These are phyloP conservation scores for Firmiana major DNA, from an alignment of 345 rosid species.

Conservation along the genomic window DNA sequence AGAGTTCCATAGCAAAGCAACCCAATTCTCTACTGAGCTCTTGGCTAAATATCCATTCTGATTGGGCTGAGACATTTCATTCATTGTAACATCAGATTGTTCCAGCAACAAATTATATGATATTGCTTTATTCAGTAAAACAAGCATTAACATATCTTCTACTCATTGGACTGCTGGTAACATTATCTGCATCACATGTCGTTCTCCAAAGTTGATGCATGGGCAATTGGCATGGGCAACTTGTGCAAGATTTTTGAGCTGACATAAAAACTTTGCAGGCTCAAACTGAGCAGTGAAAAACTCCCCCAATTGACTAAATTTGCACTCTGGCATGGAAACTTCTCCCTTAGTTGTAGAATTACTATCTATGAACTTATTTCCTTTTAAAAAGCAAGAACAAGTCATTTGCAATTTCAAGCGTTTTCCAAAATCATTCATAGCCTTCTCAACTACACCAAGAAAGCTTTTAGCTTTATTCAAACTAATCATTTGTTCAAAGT, in stretches of 20 bases:
- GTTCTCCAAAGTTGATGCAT: constrained; percentile 35
- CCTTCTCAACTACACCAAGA: constrained; percentile 59
- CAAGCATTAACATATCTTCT: constrained; percentile 12
- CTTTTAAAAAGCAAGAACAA: constrained; percentile 45
- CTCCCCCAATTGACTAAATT: constrained; percentile 30
- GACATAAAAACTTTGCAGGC: constrained; percentile 46
- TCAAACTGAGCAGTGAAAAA: constrained; percentile 42
- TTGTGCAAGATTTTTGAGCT: constrained; percentile 51
- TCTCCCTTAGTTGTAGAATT: constrained; percentile 10
- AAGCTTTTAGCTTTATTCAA: constrained; percentile 46
- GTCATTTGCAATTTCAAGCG: constrained; percentile 51
- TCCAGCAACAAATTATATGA: constrained; percentile 1
- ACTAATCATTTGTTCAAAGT: constrained; percentile 43
- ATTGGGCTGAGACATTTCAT: constrained; percentile 9
- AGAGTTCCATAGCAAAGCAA: constrained; percentile 8
- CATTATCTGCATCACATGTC: constrained; percentile 23
- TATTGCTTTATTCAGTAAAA: background rate
- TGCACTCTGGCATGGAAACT: constrained; percentile 3
- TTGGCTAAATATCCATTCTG: constrained; percentile 20
- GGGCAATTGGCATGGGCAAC: constrained; percentile 44
- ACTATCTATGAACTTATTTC: constrained; percentile 16
- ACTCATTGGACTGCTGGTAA: constrained; percentile 3
- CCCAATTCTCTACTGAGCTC: constrained; percentile 9
- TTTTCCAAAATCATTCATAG: constrained; percentile 56
- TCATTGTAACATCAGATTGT: constrained; percentile 10